phyloP scores from a whole-genome alignment of 2,329 filamentous ascomycete species.

The Alternaria viburni region DNA sequence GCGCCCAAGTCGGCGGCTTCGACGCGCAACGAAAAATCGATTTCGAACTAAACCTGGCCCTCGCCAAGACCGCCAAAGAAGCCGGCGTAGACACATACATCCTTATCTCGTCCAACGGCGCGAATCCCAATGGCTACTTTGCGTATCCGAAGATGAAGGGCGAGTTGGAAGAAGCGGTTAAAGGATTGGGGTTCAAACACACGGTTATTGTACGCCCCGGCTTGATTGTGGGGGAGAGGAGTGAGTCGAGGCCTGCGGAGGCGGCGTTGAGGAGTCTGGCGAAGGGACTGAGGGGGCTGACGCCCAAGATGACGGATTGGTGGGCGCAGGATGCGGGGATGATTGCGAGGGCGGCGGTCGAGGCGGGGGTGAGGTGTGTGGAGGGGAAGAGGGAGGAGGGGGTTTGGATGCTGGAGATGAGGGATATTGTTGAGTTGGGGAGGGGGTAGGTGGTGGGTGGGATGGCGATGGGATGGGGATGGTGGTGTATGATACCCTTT shows the following conservation, averaged over 20 bases:
- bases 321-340: conserved; percentile 77
- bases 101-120: conserved; percentile 68
- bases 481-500: not conserved
- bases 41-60: conserved; percentile 80
- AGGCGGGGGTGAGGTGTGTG: conserved; percentile 59
- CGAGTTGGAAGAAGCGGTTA: conserved; percentile 81
- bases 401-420: conserved; percentile 65
- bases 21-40: conserved; percentile 87
- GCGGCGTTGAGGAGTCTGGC: conserved; percentile 63
- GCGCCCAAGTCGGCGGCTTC: conserved; percentile 74
- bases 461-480: not conserved
- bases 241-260: conserved; percentile 66
- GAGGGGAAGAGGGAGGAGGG: conserved; percentile 63
- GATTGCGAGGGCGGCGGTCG: conserved; percentile 72
- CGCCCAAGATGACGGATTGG: conserved; percentile 61
- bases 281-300: conserved; percentile 58
- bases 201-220: conserved; percentile 78
- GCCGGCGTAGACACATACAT: conserved; percentile 78
- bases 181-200: conserved; percentile 75
- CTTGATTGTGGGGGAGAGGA: conserved; percentile 73
- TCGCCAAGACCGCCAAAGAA: conserved; percentile 76
- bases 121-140: conserved; percentile 59
- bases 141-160: conserved; percentile 77
- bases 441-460: conserved; percentile 36
- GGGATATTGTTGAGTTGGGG: conserved; percentile 72